Evolutionary conservation across 805 yeast species (phyloP), one percentile per base, ranked within the genome.

Genomic region (Lipomyces yamadae): DNA sequence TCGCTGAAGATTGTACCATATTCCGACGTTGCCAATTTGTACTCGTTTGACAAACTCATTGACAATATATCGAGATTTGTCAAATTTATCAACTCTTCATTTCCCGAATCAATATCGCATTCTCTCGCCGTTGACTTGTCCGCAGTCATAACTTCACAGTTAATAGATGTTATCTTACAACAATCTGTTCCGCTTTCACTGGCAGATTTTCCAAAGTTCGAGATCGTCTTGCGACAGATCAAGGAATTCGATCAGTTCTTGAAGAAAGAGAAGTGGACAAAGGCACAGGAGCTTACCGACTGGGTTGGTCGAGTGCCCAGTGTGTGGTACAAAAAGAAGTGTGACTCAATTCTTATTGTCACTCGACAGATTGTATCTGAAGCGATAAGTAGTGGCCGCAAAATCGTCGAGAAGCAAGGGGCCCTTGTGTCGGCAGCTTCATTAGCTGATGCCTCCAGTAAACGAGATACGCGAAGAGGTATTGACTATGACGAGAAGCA

Each of bases 291-390:
- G 29, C 62, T 68, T 15, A 50, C 54, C 8, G 70, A 68, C 7
- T 68, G 71, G 71, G 55, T 63, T 5, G 30, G 48, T 4, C 65
- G 71, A n/a, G 64, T 68, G 13, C 65, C 70, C 15, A 48, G 58
- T 4, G 70, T 68, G 11, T 68, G 69, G 70, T 68, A 66, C 57
- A 61, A 63, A 55, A 68, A 68, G 63, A 63, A 61, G 33, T 62
- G 70, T 48, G 70, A 68, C 61, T 55, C 59, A 24, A 57, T 68
- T 1, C 62, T 68, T 4, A 61, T 53, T 4, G 24, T 7, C 7
- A 53, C 67, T 18, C 61, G 69, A 30, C 32, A 24, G 58, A 60
- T 68, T 18, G 58, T 68, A n/a, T 18, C 35, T 8, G 24, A 34
- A 8, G 70, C 62, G 3, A 64, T 60, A 37, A 42, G 11, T 24